Percentiles rank a stretch among this genome's conserved stretches.
Evolutionary conservation across 2,329 filamentous ascomycete genomes (phyloP).

Genomic region (Aspergillus piperis): DNA sequence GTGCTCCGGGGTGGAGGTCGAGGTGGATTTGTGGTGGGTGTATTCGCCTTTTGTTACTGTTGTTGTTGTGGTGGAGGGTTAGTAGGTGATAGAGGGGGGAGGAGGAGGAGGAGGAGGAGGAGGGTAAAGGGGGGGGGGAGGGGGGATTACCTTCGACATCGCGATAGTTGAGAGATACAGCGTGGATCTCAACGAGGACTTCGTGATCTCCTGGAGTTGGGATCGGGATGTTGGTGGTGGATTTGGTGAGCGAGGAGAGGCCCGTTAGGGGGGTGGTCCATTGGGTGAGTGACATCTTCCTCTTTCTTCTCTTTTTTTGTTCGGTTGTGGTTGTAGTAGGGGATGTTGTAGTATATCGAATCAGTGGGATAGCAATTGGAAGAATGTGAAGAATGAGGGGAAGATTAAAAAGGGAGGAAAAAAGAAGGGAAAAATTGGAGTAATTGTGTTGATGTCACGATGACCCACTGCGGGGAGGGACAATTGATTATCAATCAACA

Average conservation of each 20-base stretch:
- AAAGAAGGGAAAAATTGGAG: too few relatives aligned
- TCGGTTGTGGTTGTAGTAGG: too few relatives aligned
- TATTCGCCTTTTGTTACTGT: constrained; percentile 54
- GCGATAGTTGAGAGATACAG: constrained; percentile 58
- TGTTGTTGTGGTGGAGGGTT: neutral
- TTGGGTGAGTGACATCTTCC: constrained; percentile 37
- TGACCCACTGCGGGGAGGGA: too few relatives aligned
- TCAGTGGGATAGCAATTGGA: neutral
- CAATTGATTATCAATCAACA: too few relatives aligned
- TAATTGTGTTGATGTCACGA: too few relatives aligned
- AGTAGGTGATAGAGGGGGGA: neutral
- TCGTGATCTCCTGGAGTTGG: constrained; percentile 55
- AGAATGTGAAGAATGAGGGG: neutral
- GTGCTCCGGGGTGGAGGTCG: constrained; percentile 32
- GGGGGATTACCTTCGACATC: constrained; percentile 45
- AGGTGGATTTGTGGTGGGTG: constrained; percentile 62
- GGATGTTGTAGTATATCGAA: too few relatives aligned
- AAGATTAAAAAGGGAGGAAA: neutral
- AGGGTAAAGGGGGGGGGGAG: too few relatives aligned
- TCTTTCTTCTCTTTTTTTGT: neutral
- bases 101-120: too few relatives aligned
- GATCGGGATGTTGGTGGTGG: constrained; percentile 43
- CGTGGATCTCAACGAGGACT: constrained; percentile 54
- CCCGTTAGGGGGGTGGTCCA: constrained; percentile 61
- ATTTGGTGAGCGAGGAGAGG: constrained; percentile 54